These are phyloP conservation scores for Coleophoma crateriformis DNA, from an alignment of 2,329 filamentous ascomycete species.

Conservation along the genomic window DNA sequence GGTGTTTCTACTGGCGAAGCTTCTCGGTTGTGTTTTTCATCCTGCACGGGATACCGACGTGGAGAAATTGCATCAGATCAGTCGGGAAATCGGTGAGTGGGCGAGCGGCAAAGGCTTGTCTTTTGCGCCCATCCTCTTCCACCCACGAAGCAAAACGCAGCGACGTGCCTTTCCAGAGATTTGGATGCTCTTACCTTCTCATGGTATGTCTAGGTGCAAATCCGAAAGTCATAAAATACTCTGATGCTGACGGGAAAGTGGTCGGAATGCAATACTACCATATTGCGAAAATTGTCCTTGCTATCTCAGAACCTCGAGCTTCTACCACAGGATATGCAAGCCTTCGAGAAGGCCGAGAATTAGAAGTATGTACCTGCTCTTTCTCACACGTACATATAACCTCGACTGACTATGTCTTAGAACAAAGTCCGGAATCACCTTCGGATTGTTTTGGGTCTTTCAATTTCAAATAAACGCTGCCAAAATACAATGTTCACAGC, in stretches of 20 bases:
- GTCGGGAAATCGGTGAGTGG: background rate
- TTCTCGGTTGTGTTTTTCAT: background rate
- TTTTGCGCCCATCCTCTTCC: background rate
- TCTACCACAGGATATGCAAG: background rate
- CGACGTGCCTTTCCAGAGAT: background rate
- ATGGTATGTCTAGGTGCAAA: background rate
- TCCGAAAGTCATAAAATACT: no score
- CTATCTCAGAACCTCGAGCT: background rate
- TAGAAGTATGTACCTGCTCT: background rate
- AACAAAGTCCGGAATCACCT: background rate
- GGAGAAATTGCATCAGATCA: background rate
- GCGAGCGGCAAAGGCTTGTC: background rate
- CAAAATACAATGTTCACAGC: conserved; percentile 1
- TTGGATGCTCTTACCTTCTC: background rate
- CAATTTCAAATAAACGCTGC: background rate
- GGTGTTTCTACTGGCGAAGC: background rate
- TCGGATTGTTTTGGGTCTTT: background rate
- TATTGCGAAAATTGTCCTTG: background rate
- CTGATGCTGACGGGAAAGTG: background rate
- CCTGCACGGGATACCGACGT: background rate
- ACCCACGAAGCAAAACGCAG: background rate
- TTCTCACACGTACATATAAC: no score
- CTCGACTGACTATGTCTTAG: background rate
- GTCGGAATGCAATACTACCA: background rate
- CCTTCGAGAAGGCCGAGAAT: background rate